phyloP scores from a whole-genome alignment of 2,329 filamentous ascomycete genomes.

The Cryphonectria parasitica region DNA sequence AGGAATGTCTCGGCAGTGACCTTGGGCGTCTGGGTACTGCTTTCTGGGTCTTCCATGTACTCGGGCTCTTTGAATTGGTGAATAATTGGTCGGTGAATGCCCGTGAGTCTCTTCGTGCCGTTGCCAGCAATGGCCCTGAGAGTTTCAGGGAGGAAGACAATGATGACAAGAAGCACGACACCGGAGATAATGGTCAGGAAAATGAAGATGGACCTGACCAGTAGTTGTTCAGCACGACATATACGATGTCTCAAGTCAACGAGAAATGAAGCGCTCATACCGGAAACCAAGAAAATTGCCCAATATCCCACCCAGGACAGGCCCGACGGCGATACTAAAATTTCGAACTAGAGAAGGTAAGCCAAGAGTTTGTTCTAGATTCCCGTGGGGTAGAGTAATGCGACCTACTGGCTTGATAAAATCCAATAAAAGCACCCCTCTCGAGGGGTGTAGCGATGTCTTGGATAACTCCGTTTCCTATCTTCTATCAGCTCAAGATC shows the following conservation, averaged over 20 bases:
- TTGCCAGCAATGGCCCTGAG: conserved; percentile 44
- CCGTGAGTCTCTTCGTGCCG: conserved; percentile 42
- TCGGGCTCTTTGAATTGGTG: conserved; percentile 34
- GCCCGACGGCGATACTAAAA: conserved; percentile 38
- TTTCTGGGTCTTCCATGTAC: conserved; percentile 13
- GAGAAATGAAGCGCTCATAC: conserved; percentile 33
- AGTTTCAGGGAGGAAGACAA: conserved; percentile 48
- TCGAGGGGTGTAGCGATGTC: conserved; percentile 38
- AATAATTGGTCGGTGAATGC: conserved; percentile 46
- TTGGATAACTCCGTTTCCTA: conserved; percentile 39
- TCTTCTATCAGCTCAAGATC: conserved; percentile 10
- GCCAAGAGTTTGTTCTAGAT: fast-evolving
- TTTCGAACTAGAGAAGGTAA: conserved; percentile 32
- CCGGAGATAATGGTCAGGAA: conserved; percentile 34
- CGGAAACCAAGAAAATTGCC: conserved; percentile 37
- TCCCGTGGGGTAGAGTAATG: fast-evolving
- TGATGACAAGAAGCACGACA: conserved; percentile 41
- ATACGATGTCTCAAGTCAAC: conserved; percentile 36
- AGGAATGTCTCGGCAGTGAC: conserved; percentile 41
- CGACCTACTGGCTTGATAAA: conserved; percentile 40
- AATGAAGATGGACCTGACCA: conserved; percentile 40
- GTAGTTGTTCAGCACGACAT: conserved; percentile 53
- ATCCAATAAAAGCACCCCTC: conserved; percentile 38
- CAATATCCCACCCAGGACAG: conserved; percentile 40
- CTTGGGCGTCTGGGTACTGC: conserved; percentile 27